Conservation (phyloP, 345 rosid species). For the Murraya koenigii region DNA sequence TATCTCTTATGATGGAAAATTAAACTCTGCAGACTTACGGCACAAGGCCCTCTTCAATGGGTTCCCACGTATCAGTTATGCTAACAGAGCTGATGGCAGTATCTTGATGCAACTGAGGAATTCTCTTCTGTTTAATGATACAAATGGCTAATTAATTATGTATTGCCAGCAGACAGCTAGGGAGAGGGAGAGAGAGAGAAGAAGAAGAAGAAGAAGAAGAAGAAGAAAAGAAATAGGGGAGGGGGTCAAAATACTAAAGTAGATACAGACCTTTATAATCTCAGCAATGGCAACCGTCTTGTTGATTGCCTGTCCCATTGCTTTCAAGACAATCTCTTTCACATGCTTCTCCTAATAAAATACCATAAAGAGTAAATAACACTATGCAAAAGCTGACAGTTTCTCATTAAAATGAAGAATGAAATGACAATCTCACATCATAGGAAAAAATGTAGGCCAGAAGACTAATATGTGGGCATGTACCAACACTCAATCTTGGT, state of each 20-base stretch:
- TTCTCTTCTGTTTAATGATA: slow-evolving; percentile 51
- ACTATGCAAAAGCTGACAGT: neutral
- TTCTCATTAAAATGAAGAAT: neutral
- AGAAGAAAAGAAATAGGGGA: neutral
- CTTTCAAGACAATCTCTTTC: slow-evolving; percentile 76
- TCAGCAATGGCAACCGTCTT: slow-evolving; percentile 84
- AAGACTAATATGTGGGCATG: neutral
- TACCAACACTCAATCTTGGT: neutral
- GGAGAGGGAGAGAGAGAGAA: neutral
- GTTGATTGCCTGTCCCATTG: slow-evolving; percentile 96
- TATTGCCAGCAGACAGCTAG: neutral
- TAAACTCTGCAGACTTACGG: slow-evolving; percentile 49
- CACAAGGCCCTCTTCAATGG: slow-evolving; percentile 89
- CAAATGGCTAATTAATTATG: neutral
- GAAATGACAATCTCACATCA: neutral
- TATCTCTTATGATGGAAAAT: neutral
- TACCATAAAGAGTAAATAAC: slow-evolving; percentile 2
- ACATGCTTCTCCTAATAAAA: slow-evolving; percentile 56
- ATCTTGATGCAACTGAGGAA: slow-evolving; percentile 84
- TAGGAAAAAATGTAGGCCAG: neutral
- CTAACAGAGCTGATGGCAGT: slow-evolving; percentile 83
- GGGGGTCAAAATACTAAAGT: neutral
- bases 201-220: too few relatives aligned
- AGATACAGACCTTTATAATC: slow-evolving; percentile 60
- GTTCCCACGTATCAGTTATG: slow-evolving; percentile 96